Percentiles rank a stretch among this genome's conserved stretches.
Conservation (phyloP, 768 basidiomycete genomes). For the Rhodotorula sphaerocarpa region DNA sequence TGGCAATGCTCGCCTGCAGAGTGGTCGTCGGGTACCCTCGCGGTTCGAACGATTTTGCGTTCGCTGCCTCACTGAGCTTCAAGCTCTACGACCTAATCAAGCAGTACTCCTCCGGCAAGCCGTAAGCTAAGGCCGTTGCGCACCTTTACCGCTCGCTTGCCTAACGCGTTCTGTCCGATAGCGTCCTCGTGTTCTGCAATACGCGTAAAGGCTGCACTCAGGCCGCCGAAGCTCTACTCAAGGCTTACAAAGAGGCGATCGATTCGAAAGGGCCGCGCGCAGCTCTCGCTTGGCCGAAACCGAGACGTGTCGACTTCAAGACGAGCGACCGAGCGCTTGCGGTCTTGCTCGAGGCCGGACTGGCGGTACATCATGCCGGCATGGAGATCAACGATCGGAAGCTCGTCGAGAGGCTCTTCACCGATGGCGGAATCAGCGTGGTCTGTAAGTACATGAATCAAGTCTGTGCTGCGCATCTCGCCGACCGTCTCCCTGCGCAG, state of each 20-base stretch:
- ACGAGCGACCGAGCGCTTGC: slow-evolving; percentile 59
- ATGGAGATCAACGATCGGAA: slow-evolving; percentile 64
- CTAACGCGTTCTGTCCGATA: neutral
- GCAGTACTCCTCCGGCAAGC: slow-evolving; percentile 66
- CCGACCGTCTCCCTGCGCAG: neutral
- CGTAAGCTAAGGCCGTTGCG: slow-evolving; percentile 39
- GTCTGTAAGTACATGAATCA: slow-evolving; percentile 53
- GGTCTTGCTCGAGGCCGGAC: slow-evolving; percentile 64
- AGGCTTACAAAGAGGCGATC: slow-evolving; percentile 53
- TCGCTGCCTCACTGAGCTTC: slow-evolving; percentile 60
- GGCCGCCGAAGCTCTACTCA: slow-evolving; percentile 69
- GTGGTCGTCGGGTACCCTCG: slow-evolving; percentile 60
- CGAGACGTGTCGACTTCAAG: slow-evolving; percentile 41
- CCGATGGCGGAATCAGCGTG: slow-evolving; percentile 46
- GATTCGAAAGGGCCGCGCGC: slow-evolving; percentile 31
- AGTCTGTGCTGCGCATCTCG: neutral
- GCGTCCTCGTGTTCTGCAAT: slow-evolving; percentile 72
- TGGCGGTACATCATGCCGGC: slow-evolving; percentile 90
- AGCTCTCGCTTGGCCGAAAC: slow-evolving; percentile 59
- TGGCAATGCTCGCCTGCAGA: neutral
- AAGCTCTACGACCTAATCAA: slow-evolving; percentile 66
- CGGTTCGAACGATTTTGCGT: slow-evolving; percentile 68
- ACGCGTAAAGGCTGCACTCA: slow-evolving; percentile 56
- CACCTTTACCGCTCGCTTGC: neutral
- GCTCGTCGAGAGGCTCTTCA: slow-evolving; percentile 63